These are phyloP conservation scores for Aspergillus bertholletiae DNA, from an alignment of 495 filamentous ascomycete genomes.

Conservation along the genomic window DNA sequence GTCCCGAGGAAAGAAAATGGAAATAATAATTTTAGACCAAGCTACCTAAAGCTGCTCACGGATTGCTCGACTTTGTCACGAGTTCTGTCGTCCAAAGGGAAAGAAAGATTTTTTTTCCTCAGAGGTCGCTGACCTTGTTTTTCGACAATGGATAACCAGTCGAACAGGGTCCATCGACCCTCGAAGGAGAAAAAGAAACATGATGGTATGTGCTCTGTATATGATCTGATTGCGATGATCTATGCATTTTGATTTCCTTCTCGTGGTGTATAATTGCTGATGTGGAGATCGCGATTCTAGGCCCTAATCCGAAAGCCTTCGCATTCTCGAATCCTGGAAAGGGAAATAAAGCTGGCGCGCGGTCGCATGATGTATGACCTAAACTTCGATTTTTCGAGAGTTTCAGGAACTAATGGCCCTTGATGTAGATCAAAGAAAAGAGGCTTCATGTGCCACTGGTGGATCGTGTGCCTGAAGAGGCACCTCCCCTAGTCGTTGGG, in stretches of 20 bases:
- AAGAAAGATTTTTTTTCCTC: conserved; percentile 18
- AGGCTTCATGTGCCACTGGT: conserved; percentile 92
- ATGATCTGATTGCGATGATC: background rate
- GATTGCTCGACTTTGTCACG: conserved; percentile 11
- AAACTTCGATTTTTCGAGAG: background rate
- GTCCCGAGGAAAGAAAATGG: conserved; percentile 24
- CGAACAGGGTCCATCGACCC: conserved; percentile 82
- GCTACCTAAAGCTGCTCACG: conserved; percentile 13
- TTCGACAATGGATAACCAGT: conserved; percentile 70
- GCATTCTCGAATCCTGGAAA: conserved; percentile 81
- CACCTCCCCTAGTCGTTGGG: conserved; percentile 86
- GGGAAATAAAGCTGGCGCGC: conserved; percentile 75
- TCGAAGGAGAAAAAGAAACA: conserved; percentile 89
- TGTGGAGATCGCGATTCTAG: conserved; percentile 33
- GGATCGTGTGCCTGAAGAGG: conserved; percentile 91
- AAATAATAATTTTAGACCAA: conserved; percentile 37
- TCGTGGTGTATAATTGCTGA: background rate
- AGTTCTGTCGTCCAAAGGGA: conserved; percentile 10
- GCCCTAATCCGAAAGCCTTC: conserved; percentile 89
- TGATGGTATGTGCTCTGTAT: conserved; percentile 36
- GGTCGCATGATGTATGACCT: conserved; percentile 80
- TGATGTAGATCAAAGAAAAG: conserved; percentile 80
- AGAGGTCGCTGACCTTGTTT: conserved; percentile 33
- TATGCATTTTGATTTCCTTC: background rate
- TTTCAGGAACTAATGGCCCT: conserved; percentile 1